A percentile compares a stretch with the other conserved stretches of the same genome.
Conservation (phyloP, 306 rosid species). For the Echinosophora koreensis region DNA sequence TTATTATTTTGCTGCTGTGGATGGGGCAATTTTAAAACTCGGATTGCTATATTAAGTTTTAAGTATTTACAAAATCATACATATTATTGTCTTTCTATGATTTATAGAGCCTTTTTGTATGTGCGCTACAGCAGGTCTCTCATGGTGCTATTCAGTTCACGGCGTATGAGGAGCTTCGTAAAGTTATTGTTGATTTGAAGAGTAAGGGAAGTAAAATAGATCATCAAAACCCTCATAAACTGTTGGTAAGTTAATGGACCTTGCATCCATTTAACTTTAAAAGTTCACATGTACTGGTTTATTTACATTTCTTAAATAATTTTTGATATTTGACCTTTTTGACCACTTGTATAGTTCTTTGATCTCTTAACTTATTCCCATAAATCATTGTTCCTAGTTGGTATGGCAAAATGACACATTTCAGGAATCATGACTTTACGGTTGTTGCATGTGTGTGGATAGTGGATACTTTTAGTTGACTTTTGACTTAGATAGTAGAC, state of each 20-base stretch:
- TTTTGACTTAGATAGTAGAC: slow-evolving; percentile 30
- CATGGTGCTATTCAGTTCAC: slow-evolving; percentile 97
- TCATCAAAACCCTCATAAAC: slow-evolving; percentile 54
- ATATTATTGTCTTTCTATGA: slow-evolving; percentile 18
- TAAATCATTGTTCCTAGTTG: slow-evolving; percentile 12
- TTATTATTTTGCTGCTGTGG: slow-evolving; percentile 19
- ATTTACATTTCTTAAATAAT: slow-evolving; percentile 27
- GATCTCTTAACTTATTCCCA: slow-evolving; percentile 20
- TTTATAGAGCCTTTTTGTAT: slow-evolving; percentile 25
- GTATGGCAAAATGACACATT: slow-evolving; percentile 1
- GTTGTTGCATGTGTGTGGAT: slow-evolving; percentile 29
- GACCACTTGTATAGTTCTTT: slow-evolving; percentile 29
- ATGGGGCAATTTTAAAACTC: slow-evolving; percentile 20
- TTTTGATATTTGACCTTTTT: slow-evolving; percentile 38
- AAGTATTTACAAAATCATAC: slow-evolving; percentile 11
- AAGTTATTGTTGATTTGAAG: slow-evolving; percentile 66
- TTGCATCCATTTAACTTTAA: slow-evolving; percentile 35
- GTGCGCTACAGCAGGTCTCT: slow-evolving; percentile 78
- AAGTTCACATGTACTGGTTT: slow-evolving; percentile 13
- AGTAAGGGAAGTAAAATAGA: slow-evolving; percentile 49
- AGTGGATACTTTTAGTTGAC: slow-evolving; percentile 21
- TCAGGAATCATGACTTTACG: slow-evolving; percentile 17
- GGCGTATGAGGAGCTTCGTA: slow-evolving; percentile 88
- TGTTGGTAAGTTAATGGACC: slow-evolving; percentile 65
- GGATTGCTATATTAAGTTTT: slow-evolving; percentile 29